Evolutionary conservation across 2,329 filamentous ascomycete species (phyloP), one percentile per base, ranked within the genome.

Genomic region (Fusarium ramigenum): DNA sequence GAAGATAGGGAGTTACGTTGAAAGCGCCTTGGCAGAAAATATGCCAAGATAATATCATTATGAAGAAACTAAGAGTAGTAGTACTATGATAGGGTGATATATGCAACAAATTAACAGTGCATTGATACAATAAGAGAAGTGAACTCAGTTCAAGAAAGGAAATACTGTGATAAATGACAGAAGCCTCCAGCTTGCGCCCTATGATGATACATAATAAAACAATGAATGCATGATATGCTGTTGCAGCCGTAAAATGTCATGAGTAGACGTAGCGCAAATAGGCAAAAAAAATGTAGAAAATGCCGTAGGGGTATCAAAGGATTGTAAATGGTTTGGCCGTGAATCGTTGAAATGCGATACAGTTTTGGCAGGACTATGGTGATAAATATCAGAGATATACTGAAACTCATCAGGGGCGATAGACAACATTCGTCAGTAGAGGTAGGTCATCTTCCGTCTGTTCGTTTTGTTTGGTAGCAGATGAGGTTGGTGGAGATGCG

Each of bases 381-480:
- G 53, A 63, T 58, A 54, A 56, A 54, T 40, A 57, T 62, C 36
- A 60, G 43, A 30, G 43, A 53, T 60, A 63, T 28, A 36, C 56
- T 50, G 28, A 39, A 63, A 50, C 39, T 44, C 43, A 67, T 79
- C 72, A 80, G 47, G 86, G 85, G 60, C 83, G 83, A 78, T 88
- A 88, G 40, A 88, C 87, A 44, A 86, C 85, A 50, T 82, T 85
- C 50, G 86, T 85, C 49, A 89, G 83, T 57, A 88, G 83, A 30
- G 87, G 80, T 28, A 75, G 59, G 50, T 79, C 79, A 25, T 78
- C 75, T 11, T 74, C 75, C 36, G 73, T 72, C 65, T 56, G 77
- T 42, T 73, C 80, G 73, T 81, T 78, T 58, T 74, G 64, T 44
- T 30, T 56, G 30, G 43, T 46, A 18, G 36, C 47, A 23, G 62